These are phyloP conservation scores for Neurospora sp. DNA, from an alignment of 2,329 filamentous ascomycete species.

Conservation along the genomic window DNA sequence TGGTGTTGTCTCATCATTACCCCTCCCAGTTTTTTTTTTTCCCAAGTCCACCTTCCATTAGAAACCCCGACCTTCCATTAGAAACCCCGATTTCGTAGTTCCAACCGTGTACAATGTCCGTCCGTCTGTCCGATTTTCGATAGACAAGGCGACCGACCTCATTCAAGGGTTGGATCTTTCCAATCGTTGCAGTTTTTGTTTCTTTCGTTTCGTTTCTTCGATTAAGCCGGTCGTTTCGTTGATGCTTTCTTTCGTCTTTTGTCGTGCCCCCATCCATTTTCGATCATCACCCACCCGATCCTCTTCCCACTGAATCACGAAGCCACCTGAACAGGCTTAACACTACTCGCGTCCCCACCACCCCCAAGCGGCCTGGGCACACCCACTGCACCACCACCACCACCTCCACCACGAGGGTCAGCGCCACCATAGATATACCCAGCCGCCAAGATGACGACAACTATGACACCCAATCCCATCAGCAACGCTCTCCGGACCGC, in stretches of 20 bases:
- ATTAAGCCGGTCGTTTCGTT: neutral
- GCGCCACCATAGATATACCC: conserved; percentile 13
- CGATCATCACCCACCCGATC: neutral
- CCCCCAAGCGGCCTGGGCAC: neutral
- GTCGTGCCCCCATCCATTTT: neutral
- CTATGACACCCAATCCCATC: conserved; percentile 9
- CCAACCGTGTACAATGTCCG: neutral
- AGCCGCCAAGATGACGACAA: conserved; percentile 12
- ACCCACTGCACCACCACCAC: neutral
- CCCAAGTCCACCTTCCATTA: neutral
- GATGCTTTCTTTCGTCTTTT: neutral
- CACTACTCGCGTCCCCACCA: neutral
- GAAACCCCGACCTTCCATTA: neutral
- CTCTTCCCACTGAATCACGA: neutral
- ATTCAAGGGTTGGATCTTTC: neutral
- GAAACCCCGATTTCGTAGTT: neutral
- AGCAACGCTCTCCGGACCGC: conserved; percentile 16
- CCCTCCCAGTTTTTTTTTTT: neutral
- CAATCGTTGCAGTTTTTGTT: neutral
- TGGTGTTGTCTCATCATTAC: neutral
- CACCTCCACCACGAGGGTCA: neutral
- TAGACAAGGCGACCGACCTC: too few relatives aligned
- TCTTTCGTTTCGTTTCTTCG: neutral
- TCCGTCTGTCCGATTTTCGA: neutral
- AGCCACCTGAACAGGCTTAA: neutral